Conservation (phyloP, 495 filamentous ascomycete species). For the Penicillium canescens region DNA sequence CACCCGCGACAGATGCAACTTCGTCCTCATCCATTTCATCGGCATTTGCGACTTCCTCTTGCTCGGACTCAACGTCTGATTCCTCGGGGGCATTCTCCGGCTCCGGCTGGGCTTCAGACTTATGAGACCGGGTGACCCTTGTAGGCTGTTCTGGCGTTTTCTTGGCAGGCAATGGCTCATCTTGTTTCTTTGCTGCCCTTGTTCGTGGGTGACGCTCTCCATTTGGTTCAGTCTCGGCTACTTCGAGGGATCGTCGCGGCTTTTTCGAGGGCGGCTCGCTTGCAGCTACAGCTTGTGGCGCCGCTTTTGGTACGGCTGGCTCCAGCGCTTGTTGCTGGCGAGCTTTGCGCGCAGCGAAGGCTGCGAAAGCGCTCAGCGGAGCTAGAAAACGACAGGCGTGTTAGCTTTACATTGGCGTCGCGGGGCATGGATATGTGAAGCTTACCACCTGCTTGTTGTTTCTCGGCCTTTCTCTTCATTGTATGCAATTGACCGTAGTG, state of each 20-base stretch:
- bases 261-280: conserved; percentile 40
- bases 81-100: conserved; percentile 18
- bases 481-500: not conserved
- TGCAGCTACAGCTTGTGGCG: conserved; percentile 14
- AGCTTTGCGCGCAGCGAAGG: conserved; percentile 49
- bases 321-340: conserved; percentile 40
- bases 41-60: conserved; percentile 8
- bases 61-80: conserved; percentile 23
- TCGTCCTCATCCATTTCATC: conserved; percentile 28
- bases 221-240: conserved; percentile 8
- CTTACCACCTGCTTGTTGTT: conserved; percentile 39
- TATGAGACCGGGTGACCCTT: conserved; percentile 4
- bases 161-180: conserved; percentile 12
- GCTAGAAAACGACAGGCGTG: conserved; percentile 16
- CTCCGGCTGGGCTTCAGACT: not conserved
- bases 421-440: not conserved
- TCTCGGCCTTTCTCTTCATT: conserved; percentile 50
- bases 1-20: conserved; percentile 23
- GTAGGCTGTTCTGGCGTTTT: conserved; percentile 5
- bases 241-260: conserved; percentile 32
- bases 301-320: conserved; percentile 15
- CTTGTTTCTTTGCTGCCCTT: conserved; percentile 27
- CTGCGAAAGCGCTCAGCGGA: conserved; percentile 48
- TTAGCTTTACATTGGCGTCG: not conserved
- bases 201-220: conserved; percentile 20